A percentile compares a stretch with the other conserved stretches of the same genome.
These are phyloP conservation scores for Aspergillus bombycis DNA, from an alignment of 2,329 filamentous ascomycete genomes.

Conservation along the genomic window DNA sequence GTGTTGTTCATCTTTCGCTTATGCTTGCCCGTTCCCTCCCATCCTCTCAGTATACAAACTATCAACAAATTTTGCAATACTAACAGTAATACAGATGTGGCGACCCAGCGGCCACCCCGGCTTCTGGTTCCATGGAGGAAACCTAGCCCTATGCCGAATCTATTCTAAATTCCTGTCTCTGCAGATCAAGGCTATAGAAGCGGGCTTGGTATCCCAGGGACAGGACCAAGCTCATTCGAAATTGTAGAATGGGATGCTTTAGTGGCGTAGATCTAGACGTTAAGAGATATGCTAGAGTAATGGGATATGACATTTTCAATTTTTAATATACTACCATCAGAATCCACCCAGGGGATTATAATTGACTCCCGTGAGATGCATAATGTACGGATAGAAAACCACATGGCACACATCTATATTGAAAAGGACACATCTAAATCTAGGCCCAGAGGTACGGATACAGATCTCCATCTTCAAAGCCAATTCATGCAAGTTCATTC, in stretches of 20 bases:
- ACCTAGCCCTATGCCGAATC: slow-evolving; percentile 64
- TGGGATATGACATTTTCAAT: background rate
- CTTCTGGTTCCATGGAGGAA: slow-evolving; percentile 69
- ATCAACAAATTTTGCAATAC: background rate
- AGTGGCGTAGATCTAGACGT: background rate
- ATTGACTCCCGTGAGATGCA: too few relatives aligned
- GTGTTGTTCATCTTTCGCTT: too few relatives aligned
- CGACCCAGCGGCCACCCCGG: slow-evolving; percentile 63
- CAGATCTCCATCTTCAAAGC: background rate
- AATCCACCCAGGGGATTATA: background rate
- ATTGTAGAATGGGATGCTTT: background rate
- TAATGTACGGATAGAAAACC: background rate
- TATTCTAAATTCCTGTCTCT: slow-evolving; percentile 59
- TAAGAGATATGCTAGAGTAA: background rate
- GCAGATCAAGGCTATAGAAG: slow-evolving; percentile 53
- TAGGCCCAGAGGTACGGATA: background rate
- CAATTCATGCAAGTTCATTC: background rate
- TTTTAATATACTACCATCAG: background rate
- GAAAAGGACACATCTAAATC: background rate
- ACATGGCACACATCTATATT: background rate
- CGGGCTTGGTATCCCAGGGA: slow-evolving; percentile 34
- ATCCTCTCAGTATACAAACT: background rate
- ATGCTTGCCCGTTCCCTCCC: background rate
- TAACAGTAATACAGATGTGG: slow-evolving; percentile 46
- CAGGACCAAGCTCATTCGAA: background rate